Evolutionary conservation across 108 stramenopile species (phyloP).

Genomic region (Nitzschia sp.): DNA sequence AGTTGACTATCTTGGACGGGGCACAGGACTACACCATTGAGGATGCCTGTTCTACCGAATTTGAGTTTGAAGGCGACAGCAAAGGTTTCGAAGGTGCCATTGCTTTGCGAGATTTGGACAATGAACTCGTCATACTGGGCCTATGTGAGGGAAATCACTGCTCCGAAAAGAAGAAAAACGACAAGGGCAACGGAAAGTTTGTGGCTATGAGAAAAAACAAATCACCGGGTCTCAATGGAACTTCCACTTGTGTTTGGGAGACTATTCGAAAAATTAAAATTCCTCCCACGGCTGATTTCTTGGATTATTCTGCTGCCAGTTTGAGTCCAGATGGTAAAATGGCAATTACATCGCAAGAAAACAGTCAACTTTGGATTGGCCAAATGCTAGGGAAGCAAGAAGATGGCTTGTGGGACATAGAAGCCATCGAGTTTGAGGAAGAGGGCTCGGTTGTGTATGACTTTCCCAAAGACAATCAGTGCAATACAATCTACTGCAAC

Average conservation of each 20-base stretch:
- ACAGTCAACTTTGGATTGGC: constrained; percentile 68
- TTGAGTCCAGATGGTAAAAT: constrained; percentile 49
- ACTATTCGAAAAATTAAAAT: constrained; percentile 49
- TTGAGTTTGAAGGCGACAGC: constrained; percentile 56
- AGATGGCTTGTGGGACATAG: constrained; percentile 50
- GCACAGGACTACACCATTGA: constrained; percentile 8
- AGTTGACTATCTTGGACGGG: constrained; percentile 7
- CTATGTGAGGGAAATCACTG: constrained; percentile 83
- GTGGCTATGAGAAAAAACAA: constrained; percentile 58
- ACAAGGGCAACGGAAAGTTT: constrained; percentile 61
- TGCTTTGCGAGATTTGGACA: constrained; percentile 39
- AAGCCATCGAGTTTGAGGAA: constrained; percentile 44
- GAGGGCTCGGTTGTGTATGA: constrained; percentile 33
- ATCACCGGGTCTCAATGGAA: background rate
- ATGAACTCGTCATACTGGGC: constrained; percentile 52
- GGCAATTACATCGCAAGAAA: constrained; percentile 70
- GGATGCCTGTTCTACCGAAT: constrained; percentile 45
- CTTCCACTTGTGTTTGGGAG: constrained; percentile 49
- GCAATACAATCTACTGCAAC: constrained; percentile 72
- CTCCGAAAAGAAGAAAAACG: constrained; percentile 46
- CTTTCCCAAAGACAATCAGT: constrained; percentile 58
- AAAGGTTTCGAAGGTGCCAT: constrained; percentile 82
- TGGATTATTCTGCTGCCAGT: constrained; percentile 71
- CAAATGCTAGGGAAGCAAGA: constrained; percentile 28
- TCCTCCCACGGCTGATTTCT: constrained; percentile 53